phyloP scores from a whole-genome alignment of 306 rosid genomes.

The Hippophae tibetana region DNA sequence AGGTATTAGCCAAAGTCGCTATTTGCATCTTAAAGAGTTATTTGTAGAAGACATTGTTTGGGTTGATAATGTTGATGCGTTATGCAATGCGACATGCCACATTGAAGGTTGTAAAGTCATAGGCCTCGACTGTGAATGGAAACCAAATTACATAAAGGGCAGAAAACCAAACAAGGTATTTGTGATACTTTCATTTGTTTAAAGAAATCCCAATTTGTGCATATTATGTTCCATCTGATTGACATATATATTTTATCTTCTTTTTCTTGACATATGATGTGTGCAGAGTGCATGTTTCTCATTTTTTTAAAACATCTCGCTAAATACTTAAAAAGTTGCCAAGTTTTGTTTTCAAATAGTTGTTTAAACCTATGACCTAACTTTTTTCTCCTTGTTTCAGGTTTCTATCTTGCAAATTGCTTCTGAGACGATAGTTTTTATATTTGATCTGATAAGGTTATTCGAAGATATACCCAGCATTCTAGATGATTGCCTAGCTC shows the following conservation, averaged over 20 bases:
- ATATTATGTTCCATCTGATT: not conserved
- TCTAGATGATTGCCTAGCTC: slow-evolving; percentile 53
- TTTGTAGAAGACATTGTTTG: slow-evolving; percentile 47
- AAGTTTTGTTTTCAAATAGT: too few species aligned
- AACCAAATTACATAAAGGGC: slow-evolving; percentile 77
- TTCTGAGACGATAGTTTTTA: slow-evolving; percentile 59
- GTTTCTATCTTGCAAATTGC: slow-evolving; percentile 97
- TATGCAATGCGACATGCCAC: slow-evolving; percentile 51
- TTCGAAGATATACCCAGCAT: slow-evolving; percentile 47
- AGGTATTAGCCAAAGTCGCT: slow-evolving; percentile 41
- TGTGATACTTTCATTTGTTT: slow-evolving; percentile 1
- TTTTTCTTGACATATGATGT: not conserved
- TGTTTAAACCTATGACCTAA: not conserved
- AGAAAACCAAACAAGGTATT: slow-evolving; percentile 76
- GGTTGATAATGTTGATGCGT: slow-evolving; percentile 66
- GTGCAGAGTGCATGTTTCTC: not conserved
- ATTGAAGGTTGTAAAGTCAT: slow-evolving; percentile 68
- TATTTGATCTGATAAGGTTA: slow-evolving; percentile 79
- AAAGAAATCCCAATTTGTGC: not conserved
- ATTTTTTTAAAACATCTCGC: not conserved
- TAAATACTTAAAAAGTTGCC: too few species aligned
- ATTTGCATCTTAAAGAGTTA: slow-evolving; percentile 59
- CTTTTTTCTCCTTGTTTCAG: slow-evolving; percentile 39
- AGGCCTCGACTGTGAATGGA: slow-evolving; percentile 99
- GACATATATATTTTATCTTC: not conserved